A percentile compares a stretch with the other conserved stretches of the same genome.
Conservation (phyloP, 805 yeast species). For the Ogataea parapolymorpha region DNA sequence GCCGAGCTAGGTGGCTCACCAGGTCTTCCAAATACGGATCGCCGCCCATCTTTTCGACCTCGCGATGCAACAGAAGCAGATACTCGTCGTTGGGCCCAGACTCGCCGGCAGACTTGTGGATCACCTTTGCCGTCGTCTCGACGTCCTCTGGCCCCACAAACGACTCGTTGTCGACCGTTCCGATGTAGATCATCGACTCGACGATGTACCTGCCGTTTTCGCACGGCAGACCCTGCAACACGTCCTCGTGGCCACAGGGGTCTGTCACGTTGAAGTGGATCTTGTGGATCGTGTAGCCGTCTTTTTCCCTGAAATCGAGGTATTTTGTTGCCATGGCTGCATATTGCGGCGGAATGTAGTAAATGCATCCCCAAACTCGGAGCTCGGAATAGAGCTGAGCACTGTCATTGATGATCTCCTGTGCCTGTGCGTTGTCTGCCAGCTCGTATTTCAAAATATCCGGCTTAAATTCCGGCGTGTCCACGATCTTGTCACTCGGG, state of each 20-base stretch:
- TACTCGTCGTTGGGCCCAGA: constrained; percentile 81
- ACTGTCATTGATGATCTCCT: constrained; percentile 14
- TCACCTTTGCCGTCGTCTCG: constrained; percentile 55
- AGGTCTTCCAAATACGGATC: constrained; percentile 42
- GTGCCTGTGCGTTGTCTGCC: constrained; percentile 11
- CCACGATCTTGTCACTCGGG: constrained; percentile 51
- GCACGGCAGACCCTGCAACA: constrained; percentile 32
- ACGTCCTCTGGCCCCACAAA: constrained; percentile 80
- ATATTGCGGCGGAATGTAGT: constrained; percentile 65
- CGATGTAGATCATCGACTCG: constrained; percentile 71
- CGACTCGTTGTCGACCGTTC: constrained; percentile 74
- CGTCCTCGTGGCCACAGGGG: constrained; percentile 18
- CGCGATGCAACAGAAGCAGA: constrained; percentile 48
- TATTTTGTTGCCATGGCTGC: constrained; percentile 63
- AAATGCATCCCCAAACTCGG: constrained; percentile 77
- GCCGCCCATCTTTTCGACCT: constrained; percentile 39
- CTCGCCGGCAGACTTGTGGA: constrained; percentile 62
- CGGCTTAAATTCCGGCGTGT: constrained; percentile 37
- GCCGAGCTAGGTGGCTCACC: neutral
- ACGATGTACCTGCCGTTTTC: constrained; percentile 40
- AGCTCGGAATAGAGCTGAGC: constrained; percentile 41
- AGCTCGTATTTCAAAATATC: constrained; percentile 37
- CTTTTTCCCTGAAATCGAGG: constrained; percentile 80
- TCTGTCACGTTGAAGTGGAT: constrained; percentile 55
- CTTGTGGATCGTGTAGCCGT: constrained; percentile 73